These are phyloP conservation scores for Aspergillus ostianus DNA, from an alignment of 495 filamentous ascomycete genomes.

Conservation along the genomic window DNA sequence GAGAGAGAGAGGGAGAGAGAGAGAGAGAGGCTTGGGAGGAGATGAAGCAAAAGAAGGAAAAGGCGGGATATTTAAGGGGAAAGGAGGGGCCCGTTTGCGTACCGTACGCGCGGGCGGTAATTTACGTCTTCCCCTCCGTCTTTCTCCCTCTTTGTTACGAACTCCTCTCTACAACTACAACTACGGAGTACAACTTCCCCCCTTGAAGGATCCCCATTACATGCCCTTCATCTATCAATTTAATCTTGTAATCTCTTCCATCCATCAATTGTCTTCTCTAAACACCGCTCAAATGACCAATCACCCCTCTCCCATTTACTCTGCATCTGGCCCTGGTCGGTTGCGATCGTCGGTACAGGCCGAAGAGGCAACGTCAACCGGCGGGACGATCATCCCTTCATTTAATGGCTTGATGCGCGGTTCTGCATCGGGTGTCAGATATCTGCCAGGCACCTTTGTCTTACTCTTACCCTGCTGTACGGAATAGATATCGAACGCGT, in stretches of 20 bases:
- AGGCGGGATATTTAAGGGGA: slow-evolving; percentile 7
- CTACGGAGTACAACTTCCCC: too few species aligned
- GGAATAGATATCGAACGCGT: not conserved
- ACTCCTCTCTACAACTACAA: not conserved
- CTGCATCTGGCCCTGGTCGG: not conserved
- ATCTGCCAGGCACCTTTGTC: not conserved
- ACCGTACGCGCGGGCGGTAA: not conserved
- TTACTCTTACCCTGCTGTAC: not conserved
- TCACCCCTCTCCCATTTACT: not conserved
- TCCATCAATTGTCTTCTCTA: too few species aligned
- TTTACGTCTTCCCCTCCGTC: not conserved
- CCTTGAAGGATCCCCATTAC: too few species aligned
- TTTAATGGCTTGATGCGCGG: not conserved
- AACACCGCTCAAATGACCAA: not conserved
- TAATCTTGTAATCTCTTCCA: too few species aligned
- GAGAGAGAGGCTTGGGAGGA: slow-evolving; percentile 4
- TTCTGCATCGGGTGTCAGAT: not conserved
- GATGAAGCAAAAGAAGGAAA: slow-evolving; percentile 3
- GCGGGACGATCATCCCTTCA: not conserved
- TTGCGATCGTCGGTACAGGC: not conserved
- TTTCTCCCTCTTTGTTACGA: not conserved
- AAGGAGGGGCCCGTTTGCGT: not conserved
- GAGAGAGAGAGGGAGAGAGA: slow-evolving; percentile 3
- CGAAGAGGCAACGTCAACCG: not conserved
- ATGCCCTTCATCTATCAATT: too few species aligned